Evolutionary conservation across 805 yeast genomes (phyloP).

Genomic region (Candida incommunis): DNA sequence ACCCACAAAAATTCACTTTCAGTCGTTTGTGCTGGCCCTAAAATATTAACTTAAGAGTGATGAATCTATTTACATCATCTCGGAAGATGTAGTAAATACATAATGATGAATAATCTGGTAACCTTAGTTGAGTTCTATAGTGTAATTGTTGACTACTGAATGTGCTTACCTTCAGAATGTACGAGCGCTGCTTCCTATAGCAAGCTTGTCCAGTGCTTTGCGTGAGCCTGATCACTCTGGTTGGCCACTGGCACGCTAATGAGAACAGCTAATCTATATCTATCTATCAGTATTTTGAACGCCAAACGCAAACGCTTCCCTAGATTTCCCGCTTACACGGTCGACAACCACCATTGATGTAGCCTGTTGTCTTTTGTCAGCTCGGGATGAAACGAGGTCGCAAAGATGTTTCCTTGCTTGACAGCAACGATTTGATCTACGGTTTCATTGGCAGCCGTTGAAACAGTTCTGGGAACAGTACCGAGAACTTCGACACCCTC

Average conservation of each 20-base stretch:
- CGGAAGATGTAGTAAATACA: not conserved
- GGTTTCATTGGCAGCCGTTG: conserved; percentile 7
- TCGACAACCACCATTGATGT: conserved; percentile 51
- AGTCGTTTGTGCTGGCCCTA: too few relatives aligned
- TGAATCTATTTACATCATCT: not conserved
- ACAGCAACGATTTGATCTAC: conserved; percentile 50
- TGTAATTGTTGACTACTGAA: too few relatives aligned
- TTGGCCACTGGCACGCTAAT: too few relatives aligned
- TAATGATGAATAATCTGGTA: not conserved
- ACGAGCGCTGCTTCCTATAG: too few relatives aligned
- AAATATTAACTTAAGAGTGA: too few relatives aligned
- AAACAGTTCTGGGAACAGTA: conserved; percentile 4
- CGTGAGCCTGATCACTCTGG: too few relatives aligned
- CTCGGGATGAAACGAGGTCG: conserved; percentile 77
- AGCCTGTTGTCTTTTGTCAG: conserved; percentile 42
- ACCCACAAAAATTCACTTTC: not conserved
- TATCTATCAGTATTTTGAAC: too few relatives aligned
- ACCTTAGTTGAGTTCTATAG: too few relatives aligned
- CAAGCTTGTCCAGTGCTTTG: too few relatives aligned
- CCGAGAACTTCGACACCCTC: conserved; percentile 15
- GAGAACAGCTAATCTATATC: too few relatives aligned
- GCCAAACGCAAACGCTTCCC: too few relatives aligned
- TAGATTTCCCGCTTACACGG: not conserved
- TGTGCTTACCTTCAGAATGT: too few relatives aligned
- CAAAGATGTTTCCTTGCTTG: conserved; percentile 49